Evolutionary conservation across 208 protist genomes (phyloP), one percentile per base, ranked within the genome.

Genomic region (Leishmania braziliensis): DNA sequence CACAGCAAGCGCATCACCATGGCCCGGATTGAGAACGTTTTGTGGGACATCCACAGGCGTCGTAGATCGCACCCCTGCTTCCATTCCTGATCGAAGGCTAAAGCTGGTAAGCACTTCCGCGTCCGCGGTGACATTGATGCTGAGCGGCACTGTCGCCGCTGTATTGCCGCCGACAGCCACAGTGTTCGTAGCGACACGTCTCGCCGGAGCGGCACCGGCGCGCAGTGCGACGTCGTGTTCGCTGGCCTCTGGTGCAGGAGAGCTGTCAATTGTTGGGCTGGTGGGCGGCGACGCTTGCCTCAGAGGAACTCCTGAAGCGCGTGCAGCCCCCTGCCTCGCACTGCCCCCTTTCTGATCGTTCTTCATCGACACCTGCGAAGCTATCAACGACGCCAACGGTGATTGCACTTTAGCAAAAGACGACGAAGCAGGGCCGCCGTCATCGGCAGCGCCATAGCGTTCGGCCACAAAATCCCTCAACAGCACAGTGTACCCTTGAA

Each of bases 71-170:
- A 20, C 46, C 4, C 20, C 69, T 10, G 69, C 69, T 10, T 73
- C 23, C 69, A 23, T 12, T 20, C 43, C 26, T 46, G 50, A 33
- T 63, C 29, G 20, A 77, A 6, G 56, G 39, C 74, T 46, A n/a
- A 65, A 39, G 23, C 12, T 43, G 5, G 58, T 14, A 56, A 18
- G 18, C n/a, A 70, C 71, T 2, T 85, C 81, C 8, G 68, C 76
- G 1, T 39, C 66, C 20, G 58, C 50, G 20, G 82, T 86, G 16
- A 79, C 78, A 39, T 86, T 79, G 48, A 86, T 86, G 78, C 82
- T 86, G 51, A 86, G 66, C 63, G 82, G 82, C 20, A 33, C 33
- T 29, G 6, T 12, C 53, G 16, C 74, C 29, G 8, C 36, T 20
- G 20, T 56, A 56, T 9, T 10, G 18, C 56, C 18, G 53, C n/a